A percentile compares a stretch with the other conserved stretches of the same genome.
Evolutionary conservation across 2,329 filamentous ascomycete genomes (phyloP).

Genomic region (Bipolaris cookei): DNA sequence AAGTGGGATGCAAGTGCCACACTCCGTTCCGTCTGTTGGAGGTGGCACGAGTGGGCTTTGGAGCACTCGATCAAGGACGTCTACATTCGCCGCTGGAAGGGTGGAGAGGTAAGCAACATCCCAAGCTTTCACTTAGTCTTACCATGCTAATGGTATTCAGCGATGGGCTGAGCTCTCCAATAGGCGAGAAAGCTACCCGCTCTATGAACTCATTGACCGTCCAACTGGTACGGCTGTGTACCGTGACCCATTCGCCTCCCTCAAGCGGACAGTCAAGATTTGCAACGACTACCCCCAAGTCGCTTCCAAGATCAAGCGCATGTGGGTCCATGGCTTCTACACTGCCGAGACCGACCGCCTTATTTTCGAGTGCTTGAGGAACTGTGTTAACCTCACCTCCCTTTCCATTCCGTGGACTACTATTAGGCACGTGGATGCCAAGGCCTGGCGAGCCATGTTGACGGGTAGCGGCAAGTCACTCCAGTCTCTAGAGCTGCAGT

Average conservation of each 20-base stretch:
- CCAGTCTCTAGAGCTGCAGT: constrained; percentile 59
- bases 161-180: constrained; percentile 58
- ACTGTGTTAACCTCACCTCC: constrained; percentile 56
- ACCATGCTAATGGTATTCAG: constrained; percentile 44
- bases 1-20: constrained; percentile 59
- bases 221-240: constrained; percentile 58
- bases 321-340: constrained; percentile 64
- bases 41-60: constrained; percentile 62
- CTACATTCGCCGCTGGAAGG: constrained; percentile 61
- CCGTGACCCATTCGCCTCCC: constrained; percentile 58
- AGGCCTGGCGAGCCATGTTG: constrained; percentile 58
- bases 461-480: constrained; percentile 54
- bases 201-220: constrained; percentile 58
- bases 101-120: constrained; percentile 46
- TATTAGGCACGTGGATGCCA: constrained; percentile 56
- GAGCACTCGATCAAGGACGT: constrained; percentile 59
- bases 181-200: constrained; percentile 52
- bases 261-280: constrained; percentile 56
- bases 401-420: constrained; percentile 62
- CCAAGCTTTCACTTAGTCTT: neutral
- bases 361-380: constrained; percentile 57
- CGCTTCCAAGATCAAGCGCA: constrained; percentile 57
- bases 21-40: constrained; percentile 57
- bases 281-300: constrained; percentile 55
- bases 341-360: constrained; percentile 57